A percentile compares a stretch with the other conserved stretches of the same genome.
phyloP scores from a whole-genome alignment of 192 early-diverging fungal genomes.

The Rhizophagus clarus region DNA sequence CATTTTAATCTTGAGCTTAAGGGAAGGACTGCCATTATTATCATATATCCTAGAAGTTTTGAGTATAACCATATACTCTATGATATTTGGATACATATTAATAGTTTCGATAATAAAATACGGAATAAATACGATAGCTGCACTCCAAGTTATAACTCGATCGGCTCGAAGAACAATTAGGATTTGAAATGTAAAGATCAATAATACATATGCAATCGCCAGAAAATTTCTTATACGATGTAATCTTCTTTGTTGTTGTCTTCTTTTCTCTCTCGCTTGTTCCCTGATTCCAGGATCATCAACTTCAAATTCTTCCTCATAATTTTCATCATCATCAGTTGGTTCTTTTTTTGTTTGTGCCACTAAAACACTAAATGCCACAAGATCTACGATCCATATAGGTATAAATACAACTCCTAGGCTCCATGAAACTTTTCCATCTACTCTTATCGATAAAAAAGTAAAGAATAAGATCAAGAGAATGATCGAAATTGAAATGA shows the following conservation, averaged over 20 bases:
- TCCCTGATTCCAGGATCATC: constrained; percentile 44
- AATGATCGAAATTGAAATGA: constrained; percentile 51
- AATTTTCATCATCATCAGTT: constrained; percentile 50
- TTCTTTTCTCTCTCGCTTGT: constrained; percentile 47
- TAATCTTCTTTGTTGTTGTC: constrained; percentile 33
- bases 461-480: constrained; percentile 83
- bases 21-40: constrained; percentile 25
- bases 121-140: constrained; percentile 73
- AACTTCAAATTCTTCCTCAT: constrained; percentile 47
- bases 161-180: constrained; percentile 76
- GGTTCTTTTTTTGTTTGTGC: constrained; percentile 35
- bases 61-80: constrained; percentile 41
- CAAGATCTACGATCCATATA: constrained; percentile 72
- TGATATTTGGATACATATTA: constrained; percentile 53
- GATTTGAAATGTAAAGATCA: constrained; percentile 77
- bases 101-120: constrained; percentile 82
- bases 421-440: constrained; percentile 68
- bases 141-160: constrained; percentile 59
- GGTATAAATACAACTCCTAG: constrained; percentile 82
- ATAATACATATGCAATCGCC: constrained; percentile 47
- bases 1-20: constrained; percentile 17
- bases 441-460: constrained; percentile 76
- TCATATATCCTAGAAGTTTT: constrained; percentile 33
- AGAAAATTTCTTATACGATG: constrained; percentile 30
- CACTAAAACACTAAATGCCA: constrained; percentile 43